Percentiles rank a stretch among this genome's conserved stretches.
Evolutionary conservation across 495 filamentous ascomycete species (phyloP).

Genomic region (Arthonia radiata): DNA sequence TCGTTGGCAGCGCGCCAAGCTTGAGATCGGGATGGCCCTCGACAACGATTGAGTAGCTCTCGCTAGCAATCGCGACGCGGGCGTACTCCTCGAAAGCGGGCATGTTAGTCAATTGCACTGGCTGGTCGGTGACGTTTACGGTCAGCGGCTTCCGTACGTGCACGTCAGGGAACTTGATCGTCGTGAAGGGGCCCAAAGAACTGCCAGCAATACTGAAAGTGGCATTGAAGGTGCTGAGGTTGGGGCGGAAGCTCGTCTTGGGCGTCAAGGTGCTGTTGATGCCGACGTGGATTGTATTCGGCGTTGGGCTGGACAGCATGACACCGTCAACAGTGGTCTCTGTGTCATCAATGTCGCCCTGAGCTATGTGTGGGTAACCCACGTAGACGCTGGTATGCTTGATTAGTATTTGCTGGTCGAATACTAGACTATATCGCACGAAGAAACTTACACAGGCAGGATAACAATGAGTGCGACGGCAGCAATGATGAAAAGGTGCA

Average conservation of each 20-base stretch:
- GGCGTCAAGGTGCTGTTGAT: slow-evolving; percentile 23
- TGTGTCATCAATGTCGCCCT: slow-evolving; percentile 38
- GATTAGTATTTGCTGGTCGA: not conserved
- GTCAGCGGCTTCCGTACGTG: slow-evolving; percentile 29
- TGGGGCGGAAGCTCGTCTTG: slow-evolving; percentile 24
- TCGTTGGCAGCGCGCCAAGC: slow-evolving; percentile 22
- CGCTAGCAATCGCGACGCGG: slow-evolving; percentile 25
- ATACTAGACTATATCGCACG: not conserved
- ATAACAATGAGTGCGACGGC: slow-evolving; percentile 32
- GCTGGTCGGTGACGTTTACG: slow-evolving; percentile 26
- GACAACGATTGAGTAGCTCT: slow-evolving; percentile 32
- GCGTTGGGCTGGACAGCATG: slow-evolving; percentile 29
- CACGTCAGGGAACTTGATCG: slow-evolving; percentile 26
- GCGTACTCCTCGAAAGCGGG: slow-evolving; percentile 32
- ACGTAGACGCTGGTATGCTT: slow-evolving; percentile 34
- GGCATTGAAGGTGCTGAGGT: slow-evolving; percentile 29
- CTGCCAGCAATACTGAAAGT: slow-evolving; percentile 27
- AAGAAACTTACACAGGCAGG: slow-evolving; percentile 36
- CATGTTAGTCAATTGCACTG: slow-evolving; percentile 23
- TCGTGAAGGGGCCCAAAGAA: slow-evolving; percentile 26
- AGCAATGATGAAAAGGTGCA: slow-evolving; percentile 33
- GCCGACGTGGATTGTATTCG: slow-evolving; percentile 29
- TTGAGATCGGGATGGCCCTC: slow-evolving; percentile 30
- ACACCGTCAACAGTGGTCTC: slow-evolving; percentile 33
- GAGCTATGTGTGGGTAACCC: slow-evolving; percentile 46